Percentiles rank a stretch among this genome's conserved stretches.
phyloP scores from a whole-genome alignment of 2,329 filamentous ascomycete species.

The Penicillium hordei region DNA sequence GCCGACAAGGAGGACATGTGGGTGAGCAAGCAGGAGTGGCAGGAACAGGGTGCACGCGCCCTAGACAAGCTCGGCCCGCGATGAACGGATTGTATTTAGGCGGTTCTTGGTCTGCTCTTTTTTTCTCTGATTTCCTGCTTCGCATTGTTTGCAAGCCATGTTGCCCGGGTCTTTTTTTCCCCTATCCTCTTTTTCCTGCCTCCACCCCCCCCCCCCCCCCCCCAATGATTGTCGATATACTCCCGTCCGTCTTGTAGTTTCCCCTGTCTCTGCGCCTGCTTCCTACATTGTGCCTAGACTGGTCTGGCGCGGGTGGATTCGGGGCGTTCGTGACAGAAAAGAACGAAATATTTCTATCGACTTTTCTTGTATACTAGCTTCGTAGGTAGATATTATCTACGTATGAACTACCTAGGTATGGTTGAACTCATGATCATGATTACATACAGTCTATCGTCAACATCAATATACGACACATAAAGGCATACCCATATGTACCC shows the following conservation, averaged over 20 bases:
- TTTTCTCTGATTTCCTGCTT: constrained; percentile 24
- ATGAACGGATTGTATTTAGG: constrained; percentile 47
- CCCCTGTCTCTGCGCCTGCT: constrained; percentile 16
- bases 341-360: constrained; percentile 19
- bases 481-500: background rate
- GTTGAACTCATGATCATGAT: background rate
- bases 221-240: constrained; percentile 21
- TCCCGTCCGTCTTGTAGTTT: constrained; percentile 17
- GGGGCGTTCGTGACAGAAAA: constrained; percentile 21
- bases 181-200: constrained; percentile 4
- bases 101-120: constrained; percentile 17
- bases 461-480: background rate
- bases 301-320: constrained; percentile 23
- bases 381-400: background rate
- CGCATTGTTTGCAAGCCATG: constrained; percentile 25
- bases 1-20: constrained; percentile 99
- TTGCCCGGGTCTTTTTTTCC: constrained; percentile 4
- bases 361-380: background rate
- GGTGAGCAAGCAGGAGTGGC: constrained; percentile 96
- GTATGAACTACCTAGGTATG: background rate
- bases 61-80: constrained; percentile 92
- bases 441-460: background rate
- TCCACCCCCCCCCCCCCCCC: constrained; percentile 2
- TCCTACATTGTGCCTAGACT: constrained; percentile 26
- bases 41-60: constrained; percentile 81